Evolutionary conservation across 345 rosid genomes (phyloP), one percentile per base, ranked within the genome.

Genomic region (Alliaria petiolata): DNA sequence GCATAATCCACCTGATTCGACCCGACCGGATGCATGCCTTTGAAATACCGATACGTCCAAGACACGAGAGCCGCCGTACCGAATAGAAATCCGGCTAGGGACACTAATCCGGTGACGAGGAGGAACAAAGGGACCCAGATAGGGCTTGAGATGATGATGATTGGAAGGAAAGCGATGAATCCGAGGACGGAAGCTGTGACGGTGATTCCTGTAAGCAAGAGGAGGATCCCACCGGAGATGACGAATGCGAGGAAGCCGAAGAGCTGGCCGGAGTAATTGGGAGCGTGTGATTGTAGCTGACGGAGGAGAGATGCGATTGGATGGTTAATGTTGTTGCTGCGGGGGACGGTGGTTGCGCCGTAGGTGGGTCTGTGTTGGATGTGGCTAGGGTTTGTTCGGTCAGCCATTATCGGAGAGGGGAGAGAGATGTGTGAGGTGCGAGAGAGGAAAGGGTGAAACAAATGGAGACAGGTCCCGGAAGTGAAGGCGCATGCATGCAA

Each of bases 11-110:
- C 78, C 78, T 81, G 82, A 16, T 84, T 85, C 34, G 91, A 83
- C 14, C 96, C 97, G 0, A 81, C 80, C 9, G 91, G 98, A 55
- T 85, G 80, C 84, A 88, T 50, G 40, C 97, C 97, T 64, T 70
- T 78, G 26, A 71, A 80, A 77, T 91, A 93, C 66, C 83, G 50
- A 45, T 87, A 91, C 72, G 71, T 74, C 97, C 97, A 95, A 28
- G 89, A 80, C 16, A 75, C 15, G 4, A 79, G 75, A n/a, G 83
- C 92, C 50, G 71, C 75, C 0, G 53, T 42, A n/a, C 80, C 83
- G 1, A 84, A 72, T 7, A 83, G 73, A 56, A 81, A 81, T 7
- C 93, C 97, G 9, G 85, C 84, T 6, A 86, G 15, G 3, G 81
- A 78, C 65, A 87, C 63, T 59, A 84, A 62, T 31, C 84, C 86